Percentiles rank a stretch among this genome's conserved stretches.
Conservation (phyloP, 1,284 basidiomycete genomes). For the Pterula multifida region DNA sequence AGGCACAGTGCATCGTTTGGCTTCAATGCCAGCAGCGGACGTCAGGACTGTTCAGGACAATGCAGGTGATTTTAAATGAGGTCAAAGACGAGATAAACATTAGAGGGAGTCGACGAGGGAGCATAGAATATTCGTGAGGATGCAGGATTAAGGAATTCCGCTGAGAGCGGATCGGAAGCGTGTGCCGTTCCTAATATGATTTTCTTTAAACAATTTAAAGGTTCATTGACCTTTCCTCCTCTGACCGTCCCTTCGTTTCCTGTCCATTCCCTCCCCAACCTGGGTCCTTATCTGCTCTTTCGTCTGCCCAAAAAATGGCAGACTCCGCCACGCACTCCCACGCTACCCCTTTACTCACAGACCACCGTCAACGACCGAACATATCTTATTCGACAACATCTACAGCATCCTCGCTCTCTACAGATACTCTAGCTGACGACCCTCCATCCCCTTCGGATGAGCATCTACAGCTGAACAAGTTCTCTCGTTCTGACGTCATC, state of each 20-base stretch:
- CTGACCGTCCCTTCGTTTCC: neutral
- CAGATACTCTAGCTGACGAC: conserved; percentile 15
- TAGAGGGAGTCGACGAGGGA: no score
- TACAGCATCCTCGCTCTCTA: conserved; percentile 3
- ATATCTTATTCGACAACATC: neutral
- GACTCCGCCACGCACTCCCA: neutral
- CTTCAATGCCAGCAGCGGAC: neutral
- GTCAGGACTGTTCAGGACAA: neutral
- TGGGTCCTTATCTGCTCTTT: neutral
- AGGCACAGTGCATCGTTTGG: neutral
- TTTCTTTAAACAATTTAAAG: neutral
- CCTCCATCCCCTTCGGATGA: conserved; percentile 13
- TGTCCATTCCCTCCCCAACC: neutral
- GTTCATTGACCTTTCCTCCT: neutral
- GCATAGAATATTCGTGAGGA: neutral
- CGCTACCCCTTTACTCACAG: neutral
- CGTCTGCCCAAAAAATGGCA: neutral
- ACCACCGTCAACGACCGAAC: neutral
- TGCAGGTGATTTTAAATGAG: no score
- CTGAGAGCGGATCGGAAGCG: neutral
- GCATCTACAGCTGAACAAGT: conserved; percentile 26
- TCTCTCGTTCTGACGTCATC: conserved; percentile 32
- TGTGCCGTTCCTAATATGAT: neutral
- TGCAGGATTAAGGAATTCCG: neutral
- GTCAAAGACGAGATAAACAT: no score